Percentiles rank a stretch among this genome's conserved stretches.
Conservation (phyloP, 2,329 filamentous ascomycete species). For the Rhinocladiella similis region DNA sequence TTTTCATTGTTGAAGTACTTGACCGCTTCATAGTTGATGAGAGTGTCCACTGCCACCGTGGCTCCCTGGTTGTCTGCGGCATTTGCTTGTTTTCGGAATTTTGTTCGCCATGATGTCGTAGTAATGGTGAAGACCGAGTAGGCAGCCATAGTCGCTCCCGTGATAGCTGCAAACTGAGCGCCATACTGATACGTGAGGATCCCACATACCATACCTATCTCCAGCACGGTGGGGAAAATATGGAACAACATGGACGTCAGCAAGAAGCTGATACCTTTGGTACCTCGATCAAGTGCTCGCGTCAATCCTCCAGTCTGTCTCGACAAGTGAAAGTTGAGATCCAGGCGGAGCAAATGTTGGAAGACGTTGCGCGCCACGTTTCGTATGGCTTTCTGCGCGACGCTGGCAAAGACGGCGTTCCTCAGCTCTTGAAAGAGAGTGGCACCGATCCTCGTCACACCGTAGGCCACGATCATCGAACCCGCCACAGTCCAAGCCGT, state of each 20-base stretch:
- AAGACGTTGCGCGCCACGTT: conserved; percentile 91
- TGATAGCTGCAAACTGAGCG: conserved; percentile 86
- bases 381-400: conserved; percentile 94
- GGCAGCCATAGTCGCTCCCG: conserved; percentile 82
- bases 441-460: conserved; percentile 81
- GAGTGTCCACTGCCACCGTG: conserved; percentile 90
- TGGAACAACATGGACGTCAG: conserved; percentile 99
- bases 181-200: conserved; percentile 97
- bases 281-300: conserved; percentile 91
- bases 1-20: conserved; percentile 99
- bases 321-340: conserved; percentile 89
- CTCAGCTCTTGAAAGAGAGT: conserved; percentile 89
- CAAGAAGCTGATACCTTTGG: conserved; percentile 96
- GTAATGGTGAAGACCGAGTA: conserved; percentile 97
- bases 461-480: conserved; percentile 86
- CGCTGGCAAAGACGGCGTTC: conserved; percentile 94
- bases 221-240: conserved; percentile 86
- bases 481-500: conserved; percentile 87
- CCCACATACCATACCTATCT: conserved; percentile 93
- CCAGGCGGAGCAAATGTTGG: conserved; percentile 80
- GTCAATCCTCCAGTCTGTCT: conserved; percentile 95
- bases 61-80: conserved; percentile 94
- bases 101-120: conserved; percentile 95
- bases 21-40: conserved; percentile 98
- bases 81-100: conserved; percentile 92